Evolutionary conservation across 768 basidiomycete genomes (phyloP).

Genomic region (Podaxis sp.): DNA sequence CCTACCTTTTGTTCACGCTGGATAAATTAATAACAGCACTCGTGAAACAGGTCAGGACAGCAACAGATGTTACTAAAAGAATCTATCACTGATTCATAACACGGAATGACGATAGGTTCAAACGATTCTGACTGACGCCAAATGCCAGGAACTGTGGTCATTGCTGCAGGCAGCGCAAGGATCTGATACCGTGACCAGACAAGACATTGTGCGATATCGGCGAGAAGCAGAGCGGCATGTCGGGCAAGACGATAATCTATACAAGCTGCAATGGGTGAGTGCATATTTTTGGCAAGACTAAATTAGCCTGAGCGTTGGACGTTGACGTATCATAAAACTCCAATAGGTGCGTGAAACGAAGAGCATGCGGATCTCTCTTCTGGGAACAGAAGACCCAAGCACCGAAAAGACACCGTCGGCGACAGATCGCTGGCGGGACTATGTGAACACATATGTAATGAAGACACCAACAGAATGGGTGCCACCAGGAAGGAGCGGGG

Average conservation of each 20-base stretch:
- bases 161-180: conserved; percentile 67
- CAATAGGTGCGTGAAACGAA: conserved; percentile 54
- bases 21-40: conserved; percentile 89
- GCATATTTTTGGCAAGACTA: conserved; percentile 15
- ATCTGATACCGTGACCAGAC: conserved; percentile 50
- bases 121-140: conserved; percentile 78
- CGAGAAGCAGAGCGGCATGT: conserved; percentile 77
- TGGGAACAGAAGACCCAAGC: conserved; percentile 57
- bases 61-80: not conserved
- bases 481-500: conserved; percentile 38
- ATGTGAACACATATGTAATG: conserved; percentile 73
- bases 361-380: conserved; percentile 59
- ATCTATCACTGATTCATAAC: conserved; percentile 4
- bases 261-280: conserved; percentile 79
- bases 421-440: conserved; percentile 65
- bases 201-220: conserved; percentile 75
- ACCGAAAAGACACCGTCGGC: conserved; percentile 1
- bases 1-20: conserved; percentile 89
- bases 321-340: conserved; percentile 19
- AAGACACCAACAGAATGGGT: conserved; percentile 73
- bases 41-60: conserved; percentile 78
- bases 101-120: conserved; percentile 61
- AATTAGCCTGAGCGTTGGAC: conserved; percentile 15
- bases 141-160: conserved; percentile 83
- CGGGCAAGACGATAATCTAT: conserved; percentile 74